Percentiles rank a stretch among this genome's conserved stretches.
These are phyloP conservation scores for Aristolochia californica DNA, from an alignment of 164 flowering plant genomes.

Conservation along the genomic window DNA sequence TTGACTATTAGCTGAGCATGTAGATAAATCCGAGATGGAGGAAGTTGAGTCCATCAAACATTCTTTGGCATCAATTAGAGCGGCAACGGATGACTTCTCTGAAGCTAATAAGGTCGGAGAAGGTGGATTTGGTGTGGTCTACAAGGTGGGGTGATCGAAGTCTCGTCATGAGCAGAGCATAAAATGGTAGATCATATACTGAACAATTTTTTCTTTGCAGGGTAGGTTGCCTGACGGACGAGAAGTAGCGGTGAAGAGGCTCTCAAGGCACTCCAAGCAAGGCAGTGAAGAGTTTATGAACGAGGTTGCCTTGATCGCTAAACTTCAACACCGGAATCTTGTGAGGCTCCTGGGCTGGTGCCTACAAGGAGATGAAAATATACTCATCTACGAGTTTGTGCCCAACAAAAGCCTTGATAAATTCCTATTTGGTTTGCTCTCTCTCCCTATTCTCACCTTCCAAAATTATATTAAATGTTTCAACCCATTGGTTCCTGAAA, in stretches of 20 bases:
- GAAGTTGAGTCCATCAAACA: not conserved
- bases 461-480: no score
- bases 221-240: not conserved
- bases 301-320: slow-evolving; percentile 22
- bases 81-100: slow-evolving; percentile 18
- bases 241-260: slow-evolving; percentile 2
- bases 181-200: no score
- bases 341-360: slow-evolving; percentile 29
- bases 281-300: slow-evolving; percentile 15
- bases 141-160: no score
- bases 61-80: not conserved
- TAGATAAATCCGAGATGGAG: no score
- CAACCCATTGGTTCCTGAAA: not conserved
- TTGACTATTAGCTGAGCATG: no score
- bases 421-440: slow-evolving; percentile 18
- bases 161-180: no score
- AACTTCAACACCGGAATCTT: slow-evolving; percentile 34
- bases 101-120: slow-evolving; percentile 15
- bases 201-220: no score
- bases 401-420: slow-evolving; percentile 33
- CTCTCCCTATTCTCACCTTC: not conserved
- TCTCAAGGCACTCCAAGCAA: not conserved
- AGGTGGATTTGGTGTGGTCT: slow-evolving; percentile 22
- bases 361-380: slow-evolving; percentile 22
- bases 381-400: slow-evolving; percentile 31